Percentiles rank a stretch among this genome's conserved stretches.
Evolutionary conservation across 208 protist genomes (phyloP).

Genomic region (Trypanosoma brucei): DNA sequence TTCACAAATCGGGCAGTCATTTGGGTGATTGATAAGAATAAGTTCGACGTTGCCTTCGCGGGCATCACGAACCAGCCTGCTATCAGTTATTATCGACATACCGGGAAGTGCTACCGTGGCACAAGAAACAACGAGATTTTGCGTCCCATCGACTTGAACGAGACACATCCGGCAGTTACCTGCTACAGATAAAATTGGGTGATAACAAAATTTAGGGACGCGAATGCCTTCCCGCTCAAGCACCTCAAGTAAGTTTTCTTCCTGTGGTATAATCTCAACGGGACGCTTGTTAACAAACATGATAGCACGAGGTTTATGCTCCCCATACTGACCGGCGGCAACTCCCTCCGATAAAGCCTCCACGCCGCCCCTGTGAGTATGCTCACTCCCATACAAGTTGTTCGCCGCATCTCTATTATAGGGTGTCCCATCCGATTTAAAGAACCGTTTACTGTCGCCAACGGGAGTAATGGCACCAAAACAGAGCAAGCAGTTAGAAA

Average conservation of each 20-base stretch:
- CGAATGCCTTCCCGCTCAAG: slow-evolving; percentile 86
- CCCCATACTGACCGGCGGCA: slow-evolving; percentile 78
- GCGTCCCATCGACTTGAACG: slow-evolving; percentile 94
- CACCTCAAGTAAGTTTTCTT: slow-evolving; percentile 90
- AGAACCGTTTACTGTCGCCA: slow-evolving; percentile 31
- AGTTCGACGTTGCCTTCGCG: slow-evolving; percentile 96
- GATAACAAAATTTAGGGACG: slow-evolving; percentile 91
- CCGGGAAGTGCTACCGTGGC: slow-evolving; percentile 92
- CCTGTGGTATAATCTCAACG: slow-evolving; percentile 87
- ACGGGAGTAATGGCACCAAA: not conserved
- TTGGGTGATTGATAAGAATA: slow-evolving; percentile 95
- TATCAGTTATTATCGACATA: slow-evolving; percentile 96
- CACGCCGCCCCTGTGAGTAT: slow-evolving; percentile 40
- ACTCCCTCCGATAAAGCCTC: slow-evolving; percentile 55
- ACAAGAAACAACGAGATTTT: slow-evolving; percentile 95
- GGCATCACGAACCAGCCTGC: slow-evolving; percentile 91
- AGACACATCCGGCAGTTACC: slow-evolving; percentile 98
- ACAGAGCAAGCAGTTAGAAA: not conserved
- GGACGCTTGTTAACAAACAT: slow-evolving; percentile 91
- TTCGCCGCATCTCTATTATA: slow-evolving; percentile 71
- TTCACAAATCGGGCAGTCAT: slow-evolving; percentile 96
- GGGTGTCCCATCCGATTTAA: slow-evolving; percentile 60
- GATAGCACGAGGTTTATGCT: slow-evolving; percentile 83
- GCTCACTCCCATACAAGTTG: slow-evolving; percentile 51
- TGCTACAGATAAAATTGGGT: slow-evolving; percentile 91